Evolutionary conservation across 768 basidiomycete genomes (phyloP).

Genomic region (Pleurotus giganteus): DNA sequence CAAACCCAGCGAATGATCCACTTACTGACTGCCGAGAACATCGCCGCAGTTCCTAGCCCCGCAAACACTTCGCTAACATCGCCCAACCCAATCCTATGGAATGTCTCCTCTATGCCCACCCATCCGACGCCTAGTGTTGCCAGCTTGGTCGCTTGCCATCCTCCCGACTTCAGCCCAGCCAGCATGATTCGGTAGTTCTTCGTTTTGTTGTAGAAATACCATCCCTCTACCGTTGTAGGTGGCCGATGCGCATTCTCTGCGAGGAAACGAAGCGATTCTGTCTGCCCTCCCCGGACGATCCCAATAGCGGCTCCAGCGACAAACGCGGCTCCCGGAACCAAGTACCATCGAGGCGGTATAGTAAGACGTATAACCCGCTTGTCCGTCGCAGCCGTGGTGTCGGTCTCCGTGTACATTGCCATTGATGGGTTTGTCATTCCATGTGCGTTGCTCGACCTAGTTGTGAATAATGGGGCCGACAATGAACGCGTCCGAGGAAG

Average conservation of each 20-base stretch:
- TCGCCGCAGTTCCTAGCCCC: slow-evolving; percentile 57
- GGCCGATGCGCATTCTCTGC: slow-evolving; percentile 92
- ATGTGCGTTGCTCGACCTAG: slow-evolving; percentile 2
- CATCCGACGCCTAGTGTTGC: slow-evolving; percentile 36
- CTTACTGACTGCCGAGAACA: slow-evolving; percentile 57
- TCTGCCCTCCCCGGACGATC: slow-evolving; percentile 68
- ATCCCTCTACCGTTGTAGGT: slow-evolving; percentile 82
- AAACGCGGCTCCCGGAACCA: slow-evolving; percentile 60
- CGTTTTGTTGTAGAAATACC: slow-evolving; percentile 96
- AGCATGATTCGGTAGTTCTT: slow-evolving; percentile 88
- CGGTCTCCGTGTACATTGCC: slow-evolving; percentile 15
- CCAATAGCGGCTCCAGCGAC: slow-evolving; percentile 67
- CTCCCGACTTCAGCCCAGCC: slow-evolving; percentile 69
- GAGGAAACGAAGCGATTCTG: slow-evolving; percentile 73
- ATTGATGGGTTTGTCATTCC: slow-evolving; percentile 3
- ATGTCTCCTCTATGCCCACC: slow-evolving; percentile 42
- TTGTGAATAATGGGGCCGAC: neutral
- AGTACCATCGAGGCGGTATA: slow-evolving; percentile 57
- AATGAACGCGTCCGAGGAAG: neutral
- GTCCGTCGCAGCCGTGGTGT: slow-evolving; percentile 4
- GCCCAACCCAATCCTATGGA: slow-evolving; percentile 35
- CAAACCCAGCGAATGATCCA: slow-evolving; percentile 22
- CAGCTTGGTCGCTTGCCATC: slow-evolving; percentile 51
- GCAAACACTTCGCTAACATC: slow-evolving; percentile 54
- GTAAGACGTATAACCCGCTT: slow-evolving; percentile 31